Evolutionary conservation across 768 basidiomycete genomes (phyloP), one percentile per base, ranked within the genome.

Genomic region (Boletus subparvulus): DNA sequence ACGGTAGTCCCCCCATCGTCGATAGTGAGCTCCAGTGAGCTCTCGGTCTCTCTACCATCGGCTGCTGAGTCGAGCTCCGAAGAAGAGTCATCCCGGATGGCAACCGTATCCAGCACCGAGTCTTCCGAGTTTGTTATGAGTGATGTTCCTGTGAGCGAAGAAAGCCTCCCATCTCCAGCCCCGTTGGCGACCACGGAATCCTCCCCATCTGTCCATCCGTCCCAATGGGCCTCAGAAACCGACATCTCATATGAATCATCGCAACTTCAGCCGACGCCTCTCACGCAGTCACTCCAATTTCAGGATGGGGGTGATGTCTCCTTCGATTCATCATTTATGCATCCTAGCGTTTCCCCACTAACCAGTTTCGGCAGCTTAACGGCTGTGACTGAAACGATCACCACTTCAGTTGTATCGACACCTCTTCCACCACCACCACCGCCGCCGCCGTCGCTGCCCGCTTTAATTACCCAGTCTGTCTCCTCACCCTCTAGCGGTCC

Each of bases 241-340:
- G 84, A 89, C 52, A 66, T 77, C 11, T 87, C 90, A 0, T 92
- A 87, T 59, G 90, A 92, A 21, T 91, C 91, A 0, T 88, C 88
- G 1, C 73, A 88, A n/a, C 74, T 93, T 24, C 76, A 74, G 6
- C 85, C 90, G 1, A 90, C 91, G 3, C 88, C 87, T 17, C 86
- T 87, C 21, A 74, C 82, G 4, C 78, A 73, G 45, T 77, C 78
- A 6, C 60, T 73, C 6, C 73, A 75, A 0, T 67, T 90, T 43
- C 83, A 80, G 1, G 89, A 92, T 43, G 80, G 78, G 5, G 67
- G 63, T 10, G 90, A 92, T 60, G 73, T 65, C 0, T 90, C 88
- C 0, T 86, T 84, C 55, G 90, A 92, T 55, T 89, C 89, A 0
- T 90, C 90, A 0, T 78, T 87, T 67, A 74, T 91, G 65, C 76